Evolutionary conservation across 441 rosid genomes (phyloP), one percentile per base, ranked within the genome.

Genomic region (Adansonia rubrostipa): DNA sequence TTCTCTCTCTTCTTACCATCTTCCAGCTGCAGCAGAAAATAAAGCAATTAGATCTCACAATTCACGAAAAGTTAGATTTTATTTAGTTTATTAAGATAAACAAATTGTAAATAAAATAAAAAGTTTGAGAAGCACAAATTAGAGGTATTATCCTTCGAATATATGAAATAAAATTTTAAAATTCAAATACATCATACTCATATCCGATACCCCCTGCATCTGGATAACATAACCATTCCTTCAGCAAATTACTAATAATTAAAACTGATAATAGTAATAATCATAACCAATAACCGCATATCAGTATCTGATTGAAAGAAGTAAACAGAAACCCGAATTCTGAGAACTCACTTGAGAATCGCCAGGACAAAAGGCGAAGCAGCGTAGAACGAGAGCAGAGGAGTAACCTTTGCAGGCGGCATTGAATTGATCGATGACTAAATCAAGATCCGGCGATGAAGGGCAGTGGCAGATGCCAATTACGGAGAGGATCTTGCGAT

Each of bases 381-480:
- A 63, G 68, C 68, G 68, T 14, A 13, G 68, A 63, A 63, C 19
- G 17, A 63, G 47, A 63, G 45, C 68, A 36, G 68, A 63, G 1
- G 68, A 57, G 80, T 89, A 93, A 73, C 87, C 78, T 82, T 78
- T 91, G 83, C 92, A 91, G 3, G 91, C 84, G 66, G 82, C 80
- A 78, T 78, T 79, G 66, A 94, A 96, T 19, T 87, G 93, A 2
- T 90, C 93, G 54, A 88, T 58, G 33, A 90, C 93, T 58, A 82
- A 82, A 71, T 87, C 88, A 62, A 96, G 97, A 86, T 94, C 94
- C 4, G 97, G 99, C 8, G 97, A 90, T 11, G 92, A 89, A 11
- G 98, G 98, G 76, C 98, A 94, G 80, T 96, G 99, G 75, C 91
- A 92, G 68, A 96, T 86, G 24, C 98, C 99, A 65, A 96, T 88